Conservation (phyloP, 139 green algal species). For the Klebsormidium nitens region DNA sequence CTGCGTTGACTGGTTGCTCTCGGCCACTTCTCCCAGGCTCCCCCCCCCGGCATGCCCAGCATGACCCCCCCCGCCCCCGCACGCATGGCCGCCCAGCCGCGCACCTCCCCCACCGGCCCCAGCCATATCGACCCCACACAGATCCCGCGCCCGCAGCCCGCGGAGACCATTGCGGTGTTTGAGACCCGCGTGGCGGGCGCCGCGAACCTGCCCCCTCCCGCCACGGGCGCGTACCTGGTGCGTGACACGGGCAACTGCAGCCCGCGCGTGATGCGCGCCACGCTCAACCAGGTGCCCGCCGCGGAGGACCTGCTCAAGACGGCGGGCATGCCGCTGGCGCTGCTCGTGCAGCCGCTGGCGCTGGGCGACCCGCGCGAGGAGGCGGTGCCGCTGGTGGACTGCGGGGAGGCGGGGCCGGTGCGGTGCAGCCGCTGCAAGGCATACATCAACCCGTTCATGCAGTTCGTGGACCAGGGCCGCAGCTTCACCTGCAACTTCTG, state of each 20-base stretch:
- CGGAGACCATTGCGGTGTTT: conserved; percentile 48
- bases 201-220: conserved; percentile 4
- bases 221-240: conserved; percentile 46
- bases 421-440: conserved; percentile 89
- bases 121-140: conserved; percentile 82
- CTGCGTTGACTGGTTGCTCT: no score
- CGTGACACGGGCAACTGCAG: conserved; percentile 67
- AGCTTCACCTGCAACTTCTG: conserved; percentile 93
- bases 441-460: conserved; percentile 97
- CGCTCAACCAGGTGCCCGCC: conserved; percentile 69
- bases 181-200: conserved; percentile 51
- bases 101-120: no score
- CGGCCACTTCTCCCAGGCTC: no score
- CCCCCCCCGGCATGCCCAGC: no score
- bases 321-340: conserved; percentile 69
- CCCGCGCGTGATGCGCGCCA: conserved; percentile 73
- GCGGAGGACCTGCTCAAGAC: conserved; percentile 66
- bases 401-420: conserved; percentile 73
- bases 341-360: conserved; percentile 77
- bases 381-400: conserved; percentile 49
- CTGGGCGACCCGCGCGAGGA: conserved; percentile 66
- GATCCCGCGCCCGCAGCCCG: conserved; percentile 63
- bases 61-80: no score
- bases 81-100: no score
- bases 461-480: conserved; percentile 78